These are phyloP conservation scores for Orobanche coerulescens DNA, from an alignment of 257 asterid species.

Conservation along the genomic window DNA sequence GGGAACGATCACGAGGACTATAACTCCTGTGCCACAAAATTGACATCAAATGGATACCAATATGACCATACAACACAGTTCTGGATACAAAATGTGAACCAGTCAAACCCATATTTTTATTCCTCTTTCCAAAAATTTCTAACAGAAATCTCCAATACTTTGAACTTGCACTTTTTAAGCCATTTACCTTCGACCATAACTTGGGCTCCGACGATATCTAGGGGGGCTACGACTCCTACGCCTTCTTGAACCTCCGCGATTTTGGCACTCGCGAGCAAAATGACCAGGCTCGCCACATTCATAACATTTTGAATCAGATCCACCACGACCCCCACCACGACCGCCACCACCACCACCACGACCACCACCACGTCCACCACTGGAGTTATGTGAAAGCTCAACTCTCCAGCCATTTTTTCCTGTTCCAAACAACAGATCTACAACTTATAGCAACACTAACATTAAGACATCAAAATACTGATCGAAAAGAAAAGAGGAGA, in stretches of 20 bases:
- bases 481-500: background rate
- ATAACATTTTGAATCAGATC: conserved; percentile 83
- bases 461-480: background rate
- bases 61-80: background rate
- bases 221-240: conserved; percentile 93
- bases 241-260: conserved; percentile 65
- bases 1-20: conserved; percentile 78
- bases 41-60: background rate
- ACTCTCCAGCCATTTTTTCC: conserved; percentile 99
- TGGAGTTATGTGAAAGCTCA: conserved; percentile 84
- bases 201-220: conserved; percentile 81
- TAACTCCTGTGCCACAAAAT: conserved; percentile 48
- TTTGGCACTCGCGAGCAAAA: conserved; percentile 91
- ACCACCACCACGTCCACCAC: conserved; percentile 40
- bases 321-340: conserved; percentile 66
- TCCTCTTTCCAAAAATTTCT: background rate
- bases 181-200: conserved; percentile 77
- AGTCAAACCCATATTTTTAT: background rate
- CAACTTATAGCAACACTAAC: background rate
- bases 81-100: background rate
- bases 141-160: background rate
- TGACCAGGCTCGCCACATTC: conserved; percentile 98
- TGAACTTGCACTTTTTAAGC: background rate
- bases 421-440: conserved; percentile 18
- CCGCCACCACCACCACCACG: conserved; percentile 45